These are phyloP conservation scores for Escallonia herrerae DNA, from an alignment of 129 eudicot genomes.

Conservation along the genomic window DNA sequence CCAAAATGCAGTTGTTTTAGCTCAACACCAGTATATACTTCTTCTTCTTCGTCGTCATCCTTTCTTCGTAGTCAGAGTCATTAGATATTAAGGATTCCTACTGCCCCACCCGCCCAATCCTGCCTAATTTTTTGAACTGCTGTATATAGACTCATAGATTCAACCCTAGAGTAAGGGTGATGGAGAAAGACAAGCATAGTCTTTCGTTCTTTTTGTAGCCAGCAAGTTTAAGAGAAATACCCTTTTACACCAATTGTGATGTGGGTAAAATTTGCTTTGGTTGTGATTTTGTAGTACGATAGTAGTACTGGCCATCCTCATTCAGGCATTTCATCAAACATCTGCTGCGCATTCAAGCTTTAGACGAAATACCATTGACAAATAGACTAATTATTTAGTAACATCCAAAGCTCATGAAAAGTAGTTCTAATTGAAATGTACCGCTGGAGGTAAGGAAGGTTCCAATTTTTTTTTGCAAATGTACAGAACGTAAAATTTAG, in stretches of 20 bases:
- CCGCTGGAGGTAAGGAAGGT: no score
- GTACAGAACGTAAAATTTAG: no score
- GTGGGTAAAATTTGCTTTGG: no score
- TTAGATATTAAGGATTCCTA: slow-evolving; percentile 13
- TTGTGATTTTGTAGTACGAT: neutral
- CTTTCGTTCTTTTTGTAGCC: neutral
- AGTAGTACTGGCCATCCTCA: slow-evolving; percentile 6
- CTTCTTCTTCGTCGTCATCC: slow-evolving; percentile 36
- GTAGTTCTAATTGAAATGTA: no score
- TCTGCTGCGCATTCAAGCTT: neutral
- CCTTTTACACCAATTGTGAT: neutral
- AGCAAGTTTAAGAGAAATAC: neutral
- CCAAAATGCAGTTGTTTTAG: slow-evolving; percentile 55
- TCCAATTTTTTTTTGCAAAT: no score
- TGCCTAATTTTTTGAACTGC: slow-evolving; percentile 5
- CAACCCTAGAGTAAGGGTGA: slow-evolving; percentile 12
- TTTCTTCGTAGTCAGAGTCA: slow-evolving; percentile 30
- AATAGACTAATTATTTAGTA: no score
- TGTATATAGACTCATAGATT: slow-evolving; percentile 20
- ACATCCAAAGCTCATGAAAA: no score
- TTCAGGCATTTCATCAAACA: neutral
- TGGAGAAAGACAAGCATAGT: neutral
- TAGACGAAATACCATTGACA: no score
- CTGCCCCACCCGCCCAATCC: no score
- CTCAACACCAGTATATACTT: slow-evolving; percentile 28